These are phyloP conservation scores for Aureobasidium mangrovei DNA, from an alignment of 2,329 filamentous ascomycete species.

Conservation along the genomic window DNA sequence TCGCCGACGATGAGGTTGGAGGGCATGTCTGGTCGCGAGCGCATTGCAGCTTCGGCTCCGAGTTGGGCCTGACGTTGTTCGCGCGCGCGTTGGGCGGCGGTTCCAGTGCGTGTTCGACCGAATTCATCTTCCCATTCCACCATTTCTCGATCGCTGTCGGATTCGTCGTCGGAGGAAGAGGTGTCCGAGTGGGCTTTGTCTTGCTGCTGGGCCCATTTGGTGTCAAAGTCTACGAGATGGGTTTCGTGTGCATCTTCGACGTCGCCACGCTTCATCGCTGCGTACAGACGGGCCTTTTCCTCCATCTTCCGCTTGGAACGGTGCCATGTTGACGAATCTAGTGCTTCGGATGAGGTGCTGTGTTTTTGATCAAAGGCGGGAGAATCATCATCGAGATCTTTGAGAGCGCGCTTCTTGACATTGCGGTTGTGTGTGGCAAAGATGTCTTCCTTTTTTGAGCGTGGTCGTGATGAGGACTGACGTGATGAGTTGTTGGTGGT, in stretches of 20 bases:
- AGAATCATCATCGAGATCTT: slow-evolving; percentile 45
- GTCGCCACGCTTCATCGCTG: slow-evolving; percentile 84
- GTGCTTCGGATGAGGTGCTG: slow-evolving; percentile 51
- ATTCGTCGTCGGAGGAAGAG: slow-evolving; percentile 29
- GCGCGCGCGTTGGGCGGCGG: slow-evolving; percentile 56
- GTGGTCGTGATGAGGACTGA: slow-evolving; percentile 41
- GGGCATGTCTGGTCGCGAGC: slow-evolving; percentile 57
- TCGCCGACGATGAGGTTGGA: slow-evolving; percentile 73
- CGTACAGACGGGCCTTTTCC: slow-evolving; percentile 81
- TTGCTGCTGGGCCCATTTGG: slow-evolving; percentile 61
- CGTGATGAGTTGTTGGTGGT: slow-evolving; percentile 32
- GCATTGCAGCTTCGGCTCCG: slow-evolving; percentile 43
- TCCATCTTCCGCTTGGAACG: slow-evolving; percentile 75
- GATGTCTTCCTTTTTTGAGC: slow-evolving; percentile 56
- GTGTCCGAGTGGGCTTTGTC: slow-evolving; percentile 33
- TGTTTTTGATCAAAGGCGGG: slow-evolving; percentile 56
- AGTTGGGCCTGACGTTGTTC: slow-evolving; percentile 52
- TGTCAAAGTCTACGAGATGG: slow-evolving; percentile 81
- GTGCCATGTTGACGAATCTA: slow-evolving; percentile 50
- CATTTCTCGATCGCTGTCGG: slow-evolving; percentile 47
- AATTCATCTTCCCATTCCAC: slow-evolving; percentile 90
- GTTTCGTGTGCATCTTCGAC: slow-evolving; percentile 54
- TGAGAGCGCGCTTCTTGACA: slow-evolving; percentile 52
- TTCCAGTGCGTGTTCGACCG: slow-evolving; percentile 69
- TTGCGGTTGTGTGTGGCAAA: slow-evolving; percentile 59